These are phyloP conservation scores for Amanita rubescens DNA, from an alignment of 768 basidiomycete species.

Conservation along the genomic window DNA sequence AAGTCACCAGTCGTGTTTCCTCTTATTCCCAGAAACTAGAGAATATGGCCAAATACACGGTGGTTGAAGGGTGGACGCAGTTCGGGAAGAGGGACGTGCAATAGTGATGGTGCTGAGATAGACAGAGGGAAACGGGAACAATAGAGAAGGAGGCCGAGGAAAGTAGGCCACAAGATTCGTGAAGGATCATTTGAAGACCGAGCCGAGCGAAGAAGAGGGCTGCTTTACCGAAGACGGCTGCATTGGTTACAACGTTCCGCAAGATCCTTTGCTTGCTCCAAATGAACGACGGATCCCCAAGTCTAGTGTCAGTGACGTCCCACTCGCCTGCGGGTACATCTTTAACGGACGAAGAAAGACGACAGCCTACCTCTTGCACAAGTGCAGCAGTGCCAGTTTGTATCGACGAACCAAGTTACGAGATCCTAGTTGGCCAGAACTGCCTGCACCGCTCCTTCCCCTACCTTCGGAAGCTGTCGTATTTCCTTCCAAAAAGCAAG, in stretches of 20 bases:
- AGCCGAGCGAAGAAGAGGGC: neutral
- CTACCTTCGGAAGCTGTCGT: neutral
- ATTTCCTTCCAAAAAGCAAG: neutral
- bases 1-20: conserved; percentile 5
- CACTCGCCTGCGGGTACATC: neutral
- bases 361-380: conserved; percentile 1
- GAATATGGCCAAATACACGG: neutral
- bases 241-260: neutral
- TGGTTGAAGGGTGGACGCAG: conserved; percentile 3
- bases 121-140: neutral
- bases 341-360: neutral
- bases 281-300: neutral
- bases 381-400: neutral
- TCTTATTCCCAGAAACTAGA: conserved; percentile 3
- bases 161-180: neutral
- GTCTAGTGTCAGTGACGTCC: conserved; percentile 3
- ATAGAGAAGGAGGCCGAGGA: neutral
- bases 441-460: neutral
- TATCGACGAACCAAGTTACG: neutral
- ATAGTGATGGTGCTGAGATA: neutral
- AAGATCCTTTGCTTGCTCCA: neutral
- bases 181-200: neutral
- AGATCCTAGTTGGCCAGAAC: neutral
- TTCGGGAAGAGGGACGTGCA: neutral
- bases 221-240: conserved; percentile 2